Evolutionary conservation across 805 yeast genomes (phyloP), one percentile per base, ranked within the genome.

Genomic region (Blastobotrys parvus): DNA sequence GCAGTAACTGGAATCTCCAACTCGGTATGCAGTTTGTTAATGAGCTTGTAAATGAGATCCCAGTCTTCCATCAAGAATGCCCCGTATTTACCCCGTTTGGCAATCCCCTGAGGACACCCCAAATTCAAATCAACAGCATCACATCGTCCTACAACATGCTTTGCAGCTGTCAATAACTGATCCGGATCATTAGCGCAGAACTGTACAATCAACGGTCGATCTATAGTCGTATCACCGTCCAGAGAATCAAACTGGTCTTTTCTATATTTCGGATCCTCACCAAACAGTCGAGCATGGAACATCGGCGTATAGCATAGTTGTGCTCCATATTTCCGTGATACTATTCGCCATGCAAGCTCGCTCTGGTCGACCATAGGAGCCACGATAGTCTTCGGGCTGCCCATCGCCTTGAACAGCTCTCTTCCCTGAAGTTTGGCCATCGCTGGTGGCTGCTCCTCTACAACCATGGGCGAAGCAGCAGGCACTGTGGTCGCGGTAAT

Each of bases 291-390:
- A 3, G 98, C 95, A 62, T 92, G 97, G 51, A 83, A 75, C 99
- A 92, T 92, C 2, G 99, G 99, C 0, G 97, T 85, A 56, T 90
- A 92, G 57, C 96, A 86, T 27, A 92, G 67, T 2, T 88, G 86
- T 0, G 98, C 97, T 2, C 99, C 99, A 55, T 89, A 82, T 46
- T 73, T 70, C 44, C 97, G 72, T 2, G 94, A 83, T 13, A 92
- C 67, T 15, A 85, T 73, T 50, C 99, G 71, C 97, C 97, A 92
- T 1, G 95, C 97, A 16, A 92, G 70, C 58, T 92, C 99, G 3
- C 90, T 80, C 52, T 88, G 97, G 61, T 92, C 99, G 16, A 92
- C 99, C 97, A 92, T 90, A 1, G 99, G 99, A 2, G 97, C 98
- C 17, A 92, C 92, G 20, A 92, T 80, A 50, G 82, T 85, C 39